Base-by-base conservation (phyloP, 108 stramenopile species). In the Craspedostauros australis region DNA sequence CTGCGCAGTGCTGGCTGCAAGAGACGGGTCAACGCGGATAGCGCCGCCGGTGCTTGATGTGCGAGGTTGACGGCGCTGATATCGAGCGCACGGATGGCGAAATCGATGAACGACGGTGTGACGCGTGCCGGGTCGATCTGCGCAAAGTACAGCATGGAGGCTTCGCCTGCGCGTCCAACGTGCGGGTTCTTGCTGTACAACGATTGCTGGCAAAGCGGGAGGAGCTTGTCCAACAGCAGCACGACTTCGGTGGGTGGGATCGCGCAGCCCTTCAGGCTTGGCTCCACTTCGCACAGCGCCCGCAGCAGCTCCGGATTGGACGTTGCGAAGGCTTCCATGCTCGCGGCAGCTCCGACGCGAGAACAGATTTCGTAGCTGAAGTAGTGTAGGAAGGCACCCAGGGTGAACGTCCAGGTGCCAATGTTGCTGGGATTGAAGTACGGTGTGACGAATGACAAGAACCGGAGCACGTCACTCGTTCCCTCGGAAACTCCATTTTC, bases 381-480 rank as follows among this genome's bases (percentile, higher is more conserved):
- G 67, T 94, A 94, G 46, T 94, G 87, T 6, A 94, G 62, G 53
- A 91, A 82, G 6, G 84, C 85, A 12, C 89, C 89, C 28, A 94
- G 41, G 8, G 85, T 78, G 56, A 91, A 88, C 0, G 93, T 91
- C 93, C 93, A 94, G 7, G 72, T 39, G 37, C 93, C 93, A 46
- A 80, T 42, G 70, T 94, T 94, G 24, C 86, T 88, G 7, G 93
- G 93, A 62, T 94, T 81, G 70, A 83, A 94, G 53, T 94, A 94
- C 8, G 93, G 93, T 16, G 84, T 73, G 23, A 87, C 81, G 57
- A 76, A 91, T 12, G 63, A 63, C 41, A 89, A 48, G 52, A 94
- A 88, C 42, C 78, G 64, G 36, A 94, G 53, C 2, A 94, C 68
- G 53, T 89, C 88, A 16, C 39, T 34, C 3, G 89, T 84, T 3